A percentile compares a stretch with the other conserved stretches of the same genome.
phyloP scores from a whole-genome alignment of 257 asterid species.

The Gentiana macrophylla region DNA sequence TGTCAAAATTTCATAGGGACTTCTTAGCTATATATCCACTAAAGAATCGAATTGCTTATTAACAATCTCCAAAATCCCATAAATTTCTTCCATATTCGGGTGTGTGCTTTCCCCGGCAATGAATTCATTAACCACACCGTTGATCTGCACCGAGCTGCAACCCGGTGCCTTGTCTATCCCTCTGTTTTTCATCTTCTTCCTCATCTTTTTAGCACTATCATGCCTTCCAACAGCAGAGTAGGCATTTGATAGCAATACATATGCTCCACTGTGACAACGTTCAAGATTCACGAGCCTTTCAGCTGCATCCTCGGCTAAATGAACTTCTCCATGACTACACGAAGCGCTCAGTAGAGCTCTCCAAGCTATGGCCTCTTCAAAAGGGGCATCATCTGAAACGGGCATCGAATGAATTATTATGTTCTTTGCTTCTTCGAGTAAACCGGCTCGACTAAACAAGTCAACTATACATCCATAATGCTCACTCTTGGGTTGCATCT shows the following conservation, averaged over 20 bases:
- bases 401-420: conserved; percentile 35
- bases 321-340: conserved; percentile 30
- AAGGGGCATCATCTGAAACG: conserved; percentile 6
- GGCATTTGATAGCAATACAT: conserved; percentile 49
- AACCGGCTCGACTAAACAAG: conserved; percentile 38
- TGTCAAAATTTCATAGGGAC: too few species aligned
- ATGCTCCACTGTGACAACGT: conserved; percentile 46
- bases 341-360: conserved; percentile 55
- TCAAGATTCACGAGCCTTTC: conserved; percentile 45
- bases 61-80: conserved; percentile 21
- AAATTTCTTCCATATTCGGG: conserved; percentile 20
- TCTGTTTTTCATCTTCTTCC: conserved; percentile 43
- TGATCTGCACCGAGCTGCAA: conserved; percentile 60
- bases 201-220: conserved; percentile 23
- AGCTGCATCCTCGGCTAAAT: conserved; percentile 52
- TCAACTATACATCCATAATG: conserved; percentile 66
- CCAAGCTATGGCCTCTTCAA: conserved; percentile 57
- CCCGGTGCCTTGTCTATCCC: conserved; percentile 68
- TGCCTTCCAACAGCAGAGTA: conserved; percentile 53
- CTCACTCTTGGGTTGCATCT: conserved; percentile 46
- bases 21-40: neutral
- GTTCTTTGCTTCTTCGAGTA: conserved; percentile 42
- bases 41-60: conserved; percentile 24
- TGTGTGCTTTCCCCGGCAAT: conserved; percentile 52
- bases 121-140: conserved; percentile 50